Percentiles rank a stretch among this genome's conserved stretches.
Conservation (phyloP, 1,284 basidiomycete species). For the Pseudozyma pruni region DNA sequence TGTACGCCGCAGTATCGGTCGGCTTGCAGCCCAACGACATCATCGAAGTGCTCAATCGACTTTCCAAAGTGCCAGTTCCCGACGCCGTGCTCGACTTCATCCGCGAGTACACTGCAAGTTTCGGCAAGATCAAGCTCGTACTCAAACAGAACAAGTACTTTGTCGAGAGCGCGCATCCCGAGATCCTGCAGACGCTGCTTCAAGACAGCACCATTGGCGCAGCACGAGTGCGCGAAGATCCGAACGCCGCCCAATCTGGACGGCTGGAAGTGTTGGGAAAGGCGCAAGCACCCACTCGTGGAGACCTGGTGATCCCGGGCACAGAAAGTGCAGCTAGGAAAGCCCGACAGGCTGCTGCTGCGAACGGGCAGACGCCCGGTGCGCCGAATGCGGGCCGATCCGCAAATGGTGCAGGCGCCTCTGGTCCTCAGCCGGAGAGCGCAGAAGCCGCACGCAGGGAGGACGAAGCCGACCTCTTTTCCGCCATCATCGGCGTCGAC, state of each 20-base stretch:
- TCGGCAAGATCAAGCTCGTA: slow-evolving; percentile 68
- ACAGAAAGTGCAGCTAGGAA: slow-evolving; percentile 53
- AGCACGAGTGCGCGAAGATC: slow-evolving; percentile 55
- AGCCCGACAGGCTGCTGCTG: slow-evolving; percentile 39
- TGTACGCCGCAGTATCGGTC: slow-evolving; percentile 98
- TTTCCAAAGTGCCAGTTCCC: slow-evolving; percentile 66
- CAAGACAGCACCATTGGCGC: slow-evolving; percentile 62
- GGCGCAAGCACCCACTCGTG: slow-evolving; percentile 54
- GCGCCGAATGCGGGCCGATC: slow-evolving; percentile 11
- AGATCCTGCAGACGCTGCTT: slow-evolving; percentile 63
- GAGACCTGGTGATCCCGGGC: slow-evolving; percentile 63
- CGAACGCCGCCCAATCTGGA: slow-evolving; percentile 40
- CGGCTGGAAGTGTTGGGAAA: slow-evolving; percentile 54
- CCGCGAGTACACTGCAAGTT: slow-evolving; percentile 63
- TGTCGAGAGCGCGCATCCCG: slow-evolving; percentile 65
- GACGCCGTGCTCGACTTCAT: slow-evolving; percentile 64
- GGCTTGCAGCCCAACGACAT: slow-evolving; percentile 98
- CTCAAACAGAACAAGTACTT: slow-evolving; percentile 68
- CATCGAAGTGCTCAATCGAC: slow-evolving; percentile 80
- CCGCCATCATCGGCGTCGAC: slow-evolving; percentile 66
- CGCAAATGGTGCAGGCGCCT: slow-evolving; percentile 24
- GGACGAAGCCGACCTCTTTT: slow-evolving; percentile 65
- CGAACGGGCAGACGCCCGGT: slow-evolving; percentile 23
- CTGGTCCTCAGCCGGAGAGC: slow-evolving; percentile 27
- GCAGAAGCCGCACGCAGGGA: slow-evolving; percentile 42